Evolutionary conservation across 75 land plant genomes (phyloP).

Genomic region (Chamaecyparis obtusa): DNA sequence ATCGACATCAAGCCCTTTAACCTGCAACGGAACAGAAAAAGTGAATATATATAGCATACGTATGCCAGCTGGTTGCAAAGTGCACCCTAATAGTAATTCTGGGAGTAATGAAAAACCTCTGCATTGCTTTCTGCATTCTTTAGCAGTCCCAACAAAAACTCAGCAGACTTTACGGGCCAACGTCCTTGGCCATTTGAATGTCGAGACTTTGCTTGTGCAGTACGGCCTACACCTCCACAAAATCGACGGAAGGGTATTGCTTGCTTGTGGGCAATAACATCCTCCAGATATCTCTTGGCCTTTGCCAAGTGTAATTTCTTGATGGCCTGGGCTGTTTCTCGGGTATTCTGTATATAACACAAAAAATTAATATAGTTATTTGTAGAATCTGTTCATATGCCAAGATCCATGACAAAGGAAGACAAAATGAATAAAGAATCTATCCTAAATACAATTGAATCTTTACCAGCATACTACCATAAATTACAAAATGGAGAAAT

Average conservation of each 20-base stretch:
- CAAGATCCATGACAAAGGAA: neutral
- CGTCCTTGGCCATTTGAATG: conserved; percentile 94
- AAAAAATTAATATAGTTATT: neutral
- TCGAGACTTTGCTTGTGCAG: conserved; percentile 90
- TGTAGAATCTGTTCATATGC: neutral
- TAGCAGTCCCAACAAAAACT: conserved; percentile 71
- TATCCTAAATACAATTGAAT: no score
- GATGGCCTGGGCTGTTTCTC: conserved; percentile 87
- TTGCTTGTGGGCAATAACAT: conserved; percentile 88
- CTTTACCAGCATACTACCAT: no score
- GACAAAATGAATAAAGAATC: neutral
- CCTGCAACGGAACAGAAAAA: conserved; percentile 26
- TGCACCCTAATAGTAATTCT: neutral
- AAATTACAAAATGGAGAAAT: no score
- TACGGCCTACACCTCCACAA: conserved; percentile 94
- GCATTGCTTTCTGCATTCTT: conserved; percentile 99
- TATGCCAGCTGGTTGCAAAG: neutral
- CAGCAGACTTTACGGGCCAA: conserved; percentile 89
- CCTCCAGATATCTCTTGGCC: conserved; percentile 94
- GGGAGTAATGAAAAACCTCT: conserved; percentile 33
- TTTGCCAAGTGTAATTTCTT: conserved; percentile 76
- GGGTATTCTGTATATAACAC: conserved; percentile 62
- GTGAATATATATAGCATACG: neutral
- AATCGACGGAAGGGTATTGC: conserved; percentile 85
- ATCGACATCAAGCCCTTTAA: conserved; percentile 92